Evolutionary conservation across 1,284 basidiomycete species (phyloP).

Genomic region (Ganoderma multipileum): DNA sequence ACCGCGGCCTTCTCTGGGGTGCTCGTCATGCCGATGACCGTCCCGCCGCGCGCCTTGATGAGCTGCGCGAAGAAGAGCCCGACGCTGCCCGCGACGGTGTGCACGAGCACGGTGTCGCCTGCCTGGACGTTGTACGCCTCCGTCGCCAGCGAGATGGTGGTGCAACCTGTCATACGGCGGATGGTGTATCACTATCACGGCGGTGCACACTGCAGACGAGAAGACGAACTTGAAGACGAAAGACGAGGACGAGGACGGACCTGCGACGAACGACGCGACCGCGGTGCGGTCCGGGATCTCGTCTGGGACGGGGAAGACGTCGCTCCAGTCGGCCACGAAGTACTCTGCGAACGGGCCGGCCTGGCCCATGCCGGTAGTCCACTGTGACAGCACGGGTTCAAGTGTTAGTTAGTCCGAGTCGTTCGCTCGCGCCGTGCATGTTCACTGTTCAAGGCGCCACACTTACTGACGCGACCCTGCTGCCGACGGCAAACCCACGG

Average conservation of each 20-base stretch:
- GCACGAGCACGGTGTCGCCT: slow-evolving; percentile 79
- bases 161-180: too few species aligned
- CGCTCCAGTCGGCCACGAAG: not conserved
- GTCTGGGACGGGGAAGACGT: not conserved
- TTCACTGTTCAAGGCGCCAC: too few species aligned
- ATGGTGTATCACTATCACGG: too few species aligned
- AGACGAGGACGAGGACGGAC: not conserved
- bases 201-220: not conserved
- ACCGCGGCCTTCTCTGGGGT: slow-evolving; percentile 86
- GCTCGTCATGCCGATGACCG: slow-evolving; percentile 94
- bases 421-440: too few species aligned
- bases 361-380: not conserved
- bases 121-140: slow-evolving; percentile 87
- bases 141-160: slow-evolving; percentile 80
- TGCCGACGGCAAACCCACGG: not conserved
- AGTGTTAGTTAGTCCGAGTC: not conserved
- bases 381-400: too few species aligned
- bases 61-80: slow-evolving; percentile 70
- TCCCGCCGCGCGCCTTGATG: slow-evolving; percentile 77
- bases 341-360: too few species aligned
- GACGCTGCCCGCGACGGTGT: slow-evolving; percentile 90
- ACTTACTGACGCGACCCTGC: not conserved
- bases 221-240: not conserved
- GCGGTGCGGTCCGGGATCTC: not conserved
- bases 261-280: not conserved